These are phyloP conservation scores for Hyphopichia fennica DNA, from an alignment of 1,139 yeast species.

Conservation along the genomic window DNA sequence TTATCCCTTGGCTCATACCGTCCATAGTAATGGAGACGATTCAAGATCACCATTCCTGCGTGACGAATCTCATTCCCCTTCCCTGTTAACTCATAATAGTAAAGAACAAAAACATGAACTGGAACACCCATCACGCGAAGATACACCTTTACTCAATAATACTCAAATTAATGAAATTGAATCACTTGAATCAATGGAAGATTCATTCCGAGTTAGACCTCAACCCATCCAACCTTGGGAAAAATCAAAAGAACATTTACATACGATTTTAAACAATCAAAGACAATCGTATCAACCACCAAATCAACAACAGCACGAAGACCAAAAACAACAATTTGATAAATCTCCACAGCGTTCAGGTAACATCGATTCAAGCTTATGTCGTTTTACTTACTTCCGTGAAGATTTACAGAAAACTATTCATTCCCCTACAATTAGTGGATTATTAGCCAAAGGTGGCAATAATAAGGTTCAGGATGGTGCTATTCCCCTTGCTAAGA, in stretches of 20 bases:
- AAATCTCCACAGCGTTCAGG: slow-evolving; percentile 2
- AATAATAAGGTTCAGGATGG: slow-evolving; percentile 3
- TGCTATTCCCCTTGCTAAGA: slow-evolving; percentile 10
- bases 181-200: slow-evolving; percentile 35
- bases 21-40: background rate
- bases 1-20: slow-evolving; percentile 19
- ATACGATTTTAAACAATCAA: slow-evolving; percentile 28
- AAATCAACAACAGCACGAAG: slow-evolving; percentile 1
- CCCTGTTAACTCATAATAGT: background rate
- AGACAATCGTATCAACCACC: slow-evolving; percentile 2
- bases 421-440: slow-evolving; percentile 87
- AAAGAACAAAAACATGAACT: background rate
- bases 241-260: slow-evolving; percentile 31
- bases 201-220: slow-evolving; percentile 68
- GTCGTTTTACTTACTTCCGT: slow-evolving; percentile 84
- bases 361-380: slow-evolving; percentile 27
- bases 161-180: slow-evolving; percentile 67
- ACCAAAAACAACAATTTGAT: slow-evolving; percentile 6
- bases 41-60: background rate
- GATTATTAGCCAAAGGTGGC: slow-evolving; percentile 44
- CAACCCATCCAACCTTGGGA: slow-evolving; percentile 80
- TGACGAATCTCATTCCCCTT: background rate
- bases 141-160: slow-evolving; percentile 29
- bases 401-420: slow-evolving; percentile 87
- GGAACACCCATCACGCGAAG: slow-evolving; percentile 11